Conservation (phyloP, 2,329 filamentous ascomycete genomes). For the Cercospora citrullina region DNA sequence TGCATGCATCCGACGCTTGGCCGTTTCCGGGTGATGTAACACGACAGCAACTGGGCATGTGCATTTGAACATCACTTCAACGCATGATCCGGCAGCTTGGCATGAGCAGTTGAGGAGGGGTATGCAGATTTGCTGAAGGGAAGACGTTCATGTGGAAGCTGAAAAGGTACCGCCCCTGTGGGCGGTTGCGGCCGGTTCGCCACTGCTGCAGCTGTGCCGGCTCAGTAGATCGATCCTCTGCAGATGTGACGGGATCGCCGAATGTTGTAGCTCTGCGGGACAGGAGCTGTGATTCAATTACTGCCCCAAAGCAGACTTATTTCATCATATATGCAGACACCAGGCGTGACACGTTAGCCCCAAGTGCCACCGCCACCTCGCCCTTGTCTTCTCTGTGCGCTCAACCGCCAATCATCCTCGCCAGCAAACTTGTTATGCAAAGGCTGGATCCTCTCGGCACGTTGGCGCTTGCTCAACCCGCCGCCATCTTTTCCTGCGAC, state of each 20-base stretch:
- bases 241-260: background rate
- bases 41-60: background rate
- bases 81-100: too few species aligned
- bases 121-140: background rate
- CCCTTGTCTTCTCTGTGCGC: conserved; percentile 80
- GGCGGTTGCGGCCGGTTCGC: background rate
- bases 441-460: conserved; percentile 91
- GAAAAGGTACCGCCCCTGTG: background rate
- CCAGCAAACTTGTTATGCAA: conserved; percentile 89
- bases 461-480: conserved; percentile 79
- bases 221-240: background rate
- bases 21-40: background rate
- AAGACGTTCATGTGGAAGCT: background rate
- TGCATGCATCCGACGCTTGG: conserved; percentile 6
- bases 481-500: conserved; percentile 77
- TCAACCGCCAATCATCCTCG: conserved; percentile 93
- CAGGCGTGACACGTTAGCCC: conserved; percentile 57
- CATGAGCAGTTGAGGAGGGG: background rate
- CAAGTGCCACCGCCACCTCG: conserved; percentile 90
- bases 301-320: background rate
- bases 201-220: background rate
- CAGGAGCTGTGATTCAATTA: background rate
- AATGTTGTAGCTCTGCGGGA: background rate
- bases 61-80: background rate
- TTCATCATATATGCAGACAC: background rate